Conservation (phyloP, 1,284 basidiomycete genomes). For the Mrakiaceae sp. region DNA sequence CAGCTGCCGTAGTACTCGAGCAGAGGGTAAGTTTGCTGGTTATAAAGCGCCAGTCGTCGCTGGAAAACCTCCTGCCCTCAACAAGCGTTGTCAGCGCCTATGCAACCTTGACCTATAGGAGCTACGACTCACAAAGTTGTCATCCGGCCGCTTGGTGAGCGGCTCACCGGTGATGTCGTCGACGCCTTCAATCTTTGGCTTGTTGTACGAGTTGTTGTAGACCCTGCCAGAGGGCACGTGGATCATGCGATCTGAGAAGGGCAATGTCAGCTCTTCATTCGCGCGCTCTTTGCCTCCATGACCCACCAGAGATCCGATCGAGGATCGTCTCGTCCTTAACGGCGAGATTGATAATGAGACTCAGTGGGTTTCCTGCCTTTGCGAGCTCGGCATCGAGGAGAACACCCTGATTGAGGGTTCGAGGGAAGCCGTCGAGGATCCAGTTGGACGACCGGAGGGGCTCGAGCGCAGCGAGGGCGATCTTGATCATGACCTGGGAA, state of each 20-base stretch:
- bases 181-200: conserved; percentile 68
- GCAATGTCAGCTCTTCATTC: neutral
- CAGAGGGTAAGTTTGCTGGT: conserved; percentile 10
- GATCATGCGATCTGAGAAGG: conserved; percentile 65
- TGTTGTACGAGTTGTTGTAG: conserved; percentile 86
- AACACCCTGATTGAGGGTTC: conserved; percentile 79
- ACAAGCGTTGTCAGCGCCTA: too few species aligned
- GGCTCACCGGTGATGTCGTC: conserved; percentile 92
- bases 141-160: conserved; percentile 78
- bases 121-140: conserved; percentile 60
- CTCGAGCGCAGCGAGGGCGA: conserved; percentile 10
- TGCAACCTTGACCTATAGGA: too few species aligned
- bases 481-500: conserved; percentile 10
- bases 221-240: conserved; percentile 86
- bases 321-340: conserved; percentile 86
- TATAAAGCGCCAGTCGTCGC: conserved; percentile 15
- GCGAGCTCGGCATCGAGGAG: conserved; percentile 52
- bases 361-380: conserved; percentile 42
- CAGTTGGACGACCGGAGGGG: conserved; percentile 43
- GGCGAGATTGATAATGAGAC: conserved; percentile 79
- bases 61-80: conserved; percentile 7
- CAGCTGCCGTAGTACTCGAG: conserved; percentile 7
- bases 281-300: neutral
- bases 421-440: conserved; percentile 94
- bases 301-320: conserved; percentile 60